These are phyloP conservation scores for Colletotrichum eleusines DNA, from an alignment of 2,329 filamentous ascomycete genomes.

Conservation along the genomic window DNA sequence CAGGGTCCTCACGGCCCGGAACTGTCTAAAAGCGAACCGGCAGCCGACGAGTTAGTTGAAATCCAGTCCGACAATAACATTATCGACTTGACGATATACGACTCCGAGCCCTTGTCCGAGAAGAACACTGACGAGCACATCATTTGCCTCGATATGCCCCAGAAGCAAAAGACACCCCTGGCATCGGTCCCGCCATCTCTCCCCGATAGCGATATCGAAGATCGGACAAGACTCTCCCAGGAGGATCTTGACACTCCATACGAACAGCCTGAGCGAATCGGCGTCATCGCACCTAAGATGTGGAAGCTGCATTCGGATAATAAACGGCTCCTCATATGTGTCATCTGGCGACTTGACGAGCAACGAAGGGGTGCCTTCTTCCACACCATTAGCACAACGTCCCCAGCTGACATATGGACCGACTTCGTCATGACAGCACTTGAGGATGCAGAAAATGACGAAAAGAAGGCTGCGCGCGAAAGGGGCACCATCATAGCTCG, in stretches of 20 bases:
- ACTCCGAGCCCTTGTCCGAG: slow-evolving; percentile 24
- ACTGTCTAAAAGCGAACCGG: neutral
- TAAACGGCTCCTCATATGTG: slow-evolving; percentile 47
- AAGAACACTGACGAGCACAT: neutral
- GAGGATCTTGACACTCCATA: slow-evolving; percentile 34
- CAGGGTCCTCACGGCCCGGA: neutral
- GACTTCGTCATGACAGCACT: slow-evolving; percentile 45
- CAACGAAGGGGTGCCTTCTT: slow-evolving; percentile 45
- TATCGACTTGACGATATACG: slow-evolving; percentile 36
- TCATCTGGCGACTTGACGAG: slow-evolving; percentile 45
- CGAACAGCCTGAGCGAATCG: slow-evolving; percentile 36
- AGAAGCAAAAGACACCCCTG: slow-evolving; percentile 4
- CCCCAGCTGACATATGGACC: slow-evolving; percentile 47
- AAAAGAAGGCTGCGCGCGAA: neutral
- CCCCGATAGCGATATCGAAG: slow-evolving; percentile 2
- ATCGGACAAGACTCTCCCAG: neutral
- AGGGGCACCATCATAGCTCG: slow-evolving; percentile 20
- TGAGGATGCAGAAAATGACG: slow-evolving; percentile 3
- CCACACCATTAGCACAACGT: slow-evolving; percentile 34
- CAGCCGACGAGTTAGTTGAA: neutral
- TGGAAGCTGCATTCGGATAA: slow-evolving; percentile 45
- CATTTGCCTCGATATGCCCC: slow-evolving; percentile 35
- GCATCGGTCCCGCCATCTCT: neutral
- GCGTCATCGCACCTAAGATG: slow-evolving; percentile 19
- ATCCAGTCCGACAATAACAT: slow-evolving; percentile 2